Conservation (phyloP, 2,329 filamentous ascomycete genomes). For the Botrytis byssoidea region DNA sequence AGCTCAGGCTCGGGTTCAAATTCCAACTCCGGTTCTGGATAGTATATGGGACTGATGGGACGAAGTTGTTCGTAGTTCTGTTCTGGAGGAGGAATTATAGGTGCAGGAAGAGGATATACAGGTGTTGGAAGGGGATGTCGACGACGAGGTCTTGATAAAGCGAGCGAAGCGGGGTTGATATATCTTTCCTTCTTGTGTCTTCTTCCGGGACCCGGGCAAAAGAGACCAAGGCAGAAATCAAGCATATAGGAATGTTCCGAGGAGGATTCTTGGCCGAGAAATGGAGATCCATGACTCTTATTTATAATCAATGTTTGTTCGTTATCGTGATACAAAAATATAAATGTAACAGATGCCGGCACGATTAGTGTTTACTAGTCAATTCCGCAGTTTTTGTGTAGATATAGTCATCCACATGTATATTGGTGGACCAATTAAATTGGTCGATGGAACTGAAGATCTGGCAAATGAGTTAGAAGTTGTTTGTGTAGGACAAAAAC, state of each 20-base stretch:
- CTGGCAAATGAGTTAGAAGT: neutral
- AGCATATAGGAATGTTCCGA: constrained; percentile 3
- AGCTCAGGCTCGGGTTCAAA: neutral
- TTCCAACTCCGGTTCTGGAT: neutral
- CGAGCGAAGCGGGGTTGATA: neutral
- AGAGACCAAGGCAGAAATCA: constrained; percentile 14
- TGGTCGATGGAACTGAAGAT: neutral
- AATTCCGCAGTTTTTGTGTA: neutral
- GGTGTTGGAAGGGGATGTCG: neutral
- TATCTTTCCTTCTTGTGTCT: constrained; percentile 5
- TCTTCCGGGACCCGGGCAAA: constrained; percentile 17
- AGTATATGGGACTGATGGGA: neutral
- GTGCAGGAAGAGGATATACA: neutral
- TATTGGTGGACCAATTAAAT: neutral
- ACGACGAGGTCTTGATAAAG: neutral
- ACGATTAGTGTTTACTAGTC: neutral
- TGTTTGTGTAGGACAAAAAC: neutral
- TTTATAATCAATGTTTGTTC: neutral
- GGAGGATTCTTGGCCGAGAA: neutral
- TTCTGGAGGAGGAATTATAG: neutral
- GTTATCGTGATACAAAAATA: neutral
- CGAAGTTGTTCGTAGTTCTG: neutral
- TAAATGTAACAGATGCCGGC: neutral
- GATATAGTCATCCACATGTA: neutral
- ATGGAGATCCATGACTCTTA: neutral